phyloP scores from a whole-genome alignment of 805 yeast genomes.

The Ogataea parapolymorpha region DNA sequence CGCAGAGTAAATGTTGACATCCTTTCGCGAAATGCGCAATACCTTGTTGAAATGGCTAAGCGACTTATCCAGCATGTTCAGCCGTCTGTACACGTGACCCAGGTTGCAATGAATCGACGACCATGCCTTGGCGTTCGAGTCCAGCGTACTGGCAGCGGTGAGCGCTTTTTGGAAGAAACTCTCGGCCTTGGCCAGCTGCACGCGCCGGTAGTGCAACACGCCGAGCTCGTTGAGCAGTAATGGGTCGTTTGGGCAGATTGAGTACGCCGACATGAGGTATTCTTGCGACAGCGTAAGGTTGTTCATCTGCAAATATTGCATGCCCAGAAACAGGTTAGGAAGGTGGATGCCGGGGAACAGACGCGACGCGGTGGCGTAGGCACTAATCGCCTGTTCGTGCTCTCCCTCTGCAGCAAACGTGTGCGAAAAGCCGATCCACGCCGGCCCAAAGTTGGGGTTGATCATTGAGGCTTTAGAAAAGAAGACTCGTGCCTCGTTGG shows the following conservation, averaged over 20 bases:
- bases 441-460: constrained; percentile 87
- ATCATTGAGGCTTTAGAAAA: constrained; percentile 86
- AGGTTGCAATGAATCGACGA: constrained; percentile 79
- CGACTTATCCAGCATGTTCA: constrained; percentile 61
- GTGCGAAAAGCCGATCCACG: constrained; percentile 98
- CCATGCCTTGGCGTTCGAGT: constrained; percentile 81
- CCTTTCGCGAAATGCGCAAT: constrained; percentile 61
- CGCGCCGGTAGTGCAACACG: constrained; percentile 79
- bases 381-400: constrained; percentile 96
- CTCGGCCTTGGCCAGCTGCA: constrained; percentile 67
- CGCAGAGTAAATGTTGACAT: constrained; percentile 71
- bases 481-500: constrained; percentile 79
- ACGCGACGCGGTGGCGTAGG: constrained; percentile 92
- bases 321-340: constrained; percentile 87
- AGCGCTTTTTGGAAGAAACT: constrained; percentile 66
- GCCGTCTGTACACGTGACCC: constrained; percentile 81
- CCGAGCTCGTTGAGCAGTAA: constrained; percentile 87
- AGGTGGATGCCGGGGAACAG: constrained; percentile 87
- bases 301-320: constrained; percentile 91
- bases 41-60: constrained; percentile 75
- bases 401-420: constrained; percentile 98
- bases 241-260: constrained; percentile 83
- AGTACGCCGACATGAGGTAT: constrained; percentile 70
- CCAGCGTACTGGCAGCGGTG: constrained; percentile 60
- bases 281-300: constrained; percentile 82